Base-by-base conservation (phyloP, 2,329 filamentous ascomycete species). In the Nemania serpens region DNA sequence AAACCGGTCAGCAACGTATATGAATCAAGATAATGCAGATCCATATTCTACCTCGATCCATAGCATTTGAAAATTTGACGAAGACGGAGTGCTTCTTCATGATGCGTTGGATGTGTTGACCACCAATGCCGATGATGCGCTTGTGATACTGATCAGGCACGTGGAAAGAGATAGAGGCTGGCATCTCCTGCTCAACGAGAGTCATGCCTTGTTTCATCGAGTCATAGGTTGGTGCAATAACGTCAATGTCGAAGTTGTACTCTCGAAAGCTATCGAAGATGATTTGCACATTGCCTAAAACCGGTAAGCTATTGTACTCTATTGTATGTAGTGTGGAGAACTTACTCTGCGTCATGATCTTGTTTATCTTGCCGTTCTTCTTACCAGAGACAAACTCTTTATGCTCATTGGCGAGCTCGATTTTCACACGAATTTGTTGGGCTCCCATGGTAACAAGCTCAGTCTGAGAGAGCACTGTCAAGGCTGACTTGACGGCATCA, bases 61-160 rank as follows among this genome's bases (percentile, higher is more conserved):
- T 98, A 15, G 95, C 95, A 70, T 99, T 99, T 66, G 93, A 97
- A 73, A 99, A 99, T 75, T 99, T 99, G 79, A 99, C 95, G 71
- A 99, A 99, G 68, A 99, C 95, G 0, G 95, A 98, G 78, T 99
- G 96, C 79, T 98, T 98, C 82, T 99, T 98, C 95, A 99, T 99
- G 80, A 99, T 98, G 57, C 94, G 91, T 77, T 99, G 95, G 68
- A 99, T 99, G 73, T 99, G 95, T 75, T 98, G 94, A 10, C 95
- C 95, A 63, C 95, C 95, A 70, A 99, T 98, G 54, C 95, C 95
- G 66, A 99, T 99, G 73, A 99, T 99, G 50, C 95, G 93, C 81
- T 99, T 99, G 78, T 99, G 95, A 75, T 99, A 99, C 77, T 98
- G 95, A 71, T 99, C 95, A 3, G 95, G 95, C 29, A 99, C 95